Evolutionary conservation across 2,329 filamentous ascomycete species (phyloP).

Genomic region (Daldinia eschscholtzii): DNA sequence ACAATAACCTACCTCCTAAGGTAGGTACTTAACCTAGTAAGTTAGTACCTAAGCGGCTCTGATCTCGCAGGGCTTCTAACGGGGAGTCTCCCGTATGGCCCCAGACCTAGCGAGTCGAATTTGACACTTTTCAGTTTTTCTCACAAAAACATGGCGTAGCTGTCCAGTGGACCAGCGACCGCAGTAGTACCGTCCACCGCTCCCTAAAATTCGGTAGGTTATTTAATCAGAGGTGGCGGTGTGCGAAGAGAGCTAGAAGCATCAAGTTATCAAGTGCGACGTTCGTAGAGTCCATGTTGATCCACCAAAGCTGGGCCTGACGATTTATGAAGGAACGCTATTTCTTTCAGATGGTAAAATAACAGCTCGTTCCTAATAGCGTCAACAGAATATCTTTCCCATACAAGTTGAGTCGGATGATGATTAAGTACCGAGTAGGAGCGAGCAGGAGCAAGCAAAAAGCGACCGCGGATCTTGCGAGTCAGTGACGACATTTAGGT

Average conservation of each 20-base stretch:
- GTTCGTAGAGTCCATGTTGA: conserved; percentile 22
- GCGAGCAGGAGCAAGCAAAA: conserved; percentile 11
- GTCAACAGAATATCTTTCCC: conserved; percentile 17
- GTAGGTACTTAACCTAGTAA: background rate
- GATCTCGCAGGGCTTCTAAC: conserved; percentile 17
- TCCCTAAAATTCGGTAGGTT: conserved; percentile 16
- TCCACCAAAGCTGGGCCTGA: conserved; percentile 28
- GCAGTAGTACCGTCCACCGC: conserved; percentile 25
- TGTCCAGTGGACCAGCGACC: conserved; percentile 19
- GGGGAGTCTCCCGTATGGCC: conserved; percentile 24
- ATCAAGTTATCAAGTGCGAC: conserved; percentile 21
- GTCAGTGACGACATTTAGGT: conserved; percentile 37
- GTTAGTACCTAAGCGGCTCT: conserved; percentile 16
- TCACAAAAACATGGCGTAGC: conserved; percentile 19
- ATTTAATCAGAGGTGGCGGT: conserved; percentile 34
- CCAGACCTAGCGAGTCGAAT: conserved; percentile 13
- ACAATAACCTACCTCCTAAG: background rate
- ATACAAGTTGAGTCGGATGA: conserved; percentile 31
- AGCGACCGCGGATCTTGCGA: conserved; percentile 29
- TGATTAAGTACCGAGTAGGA: conserved; percentile 38
- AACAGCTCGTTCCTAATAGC: conserved; percentile 17
- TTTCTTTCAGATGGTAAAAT: conserved; percentile 15
- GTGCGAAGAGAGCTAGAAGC: conserved; percentile 30
- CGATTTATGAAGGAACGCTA: conserved; percentile 10
- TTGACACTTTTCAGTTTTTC: conserved; percentile 21